Percentiles rank a stretch among this genome's conserved stretches.
These are phyloP conservation scores for Pilatotrama ljubarskyi DNA, from an alignment of 768 basidiomycete species.

Conservation along the genomic window DNA sequence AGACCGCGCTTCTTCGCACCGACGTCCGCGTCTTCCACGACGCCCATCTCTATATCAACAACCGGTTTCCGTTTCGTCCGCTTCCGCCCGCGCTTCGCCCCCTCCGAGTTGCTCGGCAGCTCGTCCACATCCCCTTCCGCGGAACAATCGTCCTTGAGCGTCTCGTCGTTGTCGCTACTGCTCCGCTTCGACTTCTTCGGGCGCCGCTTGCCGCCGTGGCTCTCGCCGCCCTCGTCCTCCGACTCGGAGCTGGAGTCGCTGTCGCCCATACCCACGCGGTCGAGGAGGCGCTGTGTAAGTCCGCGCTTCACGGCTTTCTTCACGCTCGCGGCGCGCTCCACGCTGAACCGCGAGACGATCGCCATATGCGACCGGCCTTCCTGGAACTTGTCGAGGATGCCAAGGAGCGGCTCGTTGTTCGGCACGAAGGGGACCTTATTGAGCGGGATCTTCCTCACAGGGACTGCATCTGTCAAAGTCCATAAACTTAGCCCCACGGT, in stretches of 20 bases:
- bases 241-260: constrained; percentile 57
- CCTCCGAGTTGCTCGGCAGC: background rate
- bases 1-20: constrained; percentile 26
- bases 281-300: constrained; percentile 74
- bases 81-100: constrained; percentile 4
- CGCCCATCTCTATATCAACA: constrained; percentile 35
- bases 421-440: constrained; percentile 88
- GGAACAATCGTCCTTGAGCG: constrained; percentile 22
- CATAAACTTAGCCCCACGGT: constrained; percentile 9
- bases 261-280: constrained; percentile 71
- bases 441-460: constrained; percentile 78
- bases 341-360: constrained; percentile 54
- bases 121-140: constrained; percentile 8
- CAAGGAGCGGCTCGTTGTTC: constrained; percentile 80
- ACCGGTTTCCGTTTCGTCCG: constrained; percentile 25
- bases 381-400: constrained; percentile 86
- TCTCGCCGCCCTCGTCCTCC: constrained; percentile 23
- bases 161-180: constrained; percentile 28
- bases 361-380: constrained; percentile 93
- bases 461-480: constrained; percentile 67
- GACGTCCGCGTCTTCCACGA: constrained; percentile 23
- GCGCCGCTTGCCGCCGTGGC: constrained; percentile 4
- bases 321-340: constrained; percentile 61
- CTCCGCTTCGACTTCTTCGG: constrained; percentile 13
- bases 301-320: constrained; percentile 83